A percentile compares a stretch with the other conserved stretches of the same genome.
Conservation (phyloP, 1,284 basidiomycete genomes). For the Ceratobasidium sp. region DNA sequence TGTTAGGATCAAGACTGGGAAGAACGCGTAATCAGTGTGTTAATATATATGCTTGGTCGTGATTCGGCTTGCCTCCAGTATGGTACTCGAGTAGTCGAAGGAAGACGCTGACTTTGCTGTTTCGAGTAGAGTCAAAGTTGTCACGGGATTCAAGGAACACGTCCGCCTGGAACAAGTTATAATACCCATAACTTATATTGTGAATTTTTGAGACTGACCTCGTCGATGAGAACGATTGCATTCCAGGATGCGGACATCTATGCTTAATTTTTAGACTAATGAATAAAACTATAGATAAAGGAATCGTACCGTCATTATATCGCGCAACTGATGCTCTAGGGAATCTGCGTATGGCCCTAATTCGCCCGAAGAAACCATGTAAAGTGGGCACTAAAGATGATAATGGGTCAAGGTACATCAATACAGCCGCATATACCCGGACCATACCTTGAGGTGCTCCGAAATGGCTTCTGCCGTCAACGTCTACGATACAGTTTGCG, state of each 20-base stretch:
- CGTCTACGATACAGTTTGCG: not conserved
- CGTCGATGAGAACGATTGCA: constrained; percentile 27
- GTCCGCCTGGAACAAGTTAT: constrained; percentile 8
- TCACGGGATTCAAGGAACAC: constrained; percentile 8
- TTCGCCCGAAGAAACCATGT: constrained; percentile 22
- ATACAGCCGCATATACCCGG: not conserved
- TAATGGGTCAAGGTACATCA: not conserved
- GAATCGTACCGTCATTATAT: constrained; percentile 4
- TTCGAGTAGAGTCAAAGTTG: not conserved
- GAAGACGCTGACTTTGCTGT: constrained; percentile 13
- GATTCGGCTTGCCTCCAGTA: not conserved
- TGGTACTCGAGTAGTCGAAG: constrained; percentile 26
- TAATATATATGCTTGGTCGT: not conserved
- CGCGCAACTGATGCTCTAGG: not conserved
- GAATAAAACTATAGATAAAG: not conserved
- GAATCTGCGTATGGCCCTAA: not conserved
- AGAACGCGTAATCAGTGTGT: not conserved
- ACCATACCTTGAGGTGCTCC: constrained; percentile 24
- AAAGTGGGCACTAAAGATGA: not conserved
- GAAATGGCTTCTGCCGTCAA: constrained; percentile 33
- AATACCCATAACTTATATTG: not conserved
- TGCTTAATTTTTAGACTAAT: not conserved
- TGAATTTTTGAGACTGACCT: not conserved
- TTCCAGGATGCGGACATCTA: constrained; percentile 32
- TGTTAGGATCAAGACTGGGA: constrained; percentile 16